Conservation (phyloP, 139 green algal species). For the Axilococcus clingmanii region DNA sequence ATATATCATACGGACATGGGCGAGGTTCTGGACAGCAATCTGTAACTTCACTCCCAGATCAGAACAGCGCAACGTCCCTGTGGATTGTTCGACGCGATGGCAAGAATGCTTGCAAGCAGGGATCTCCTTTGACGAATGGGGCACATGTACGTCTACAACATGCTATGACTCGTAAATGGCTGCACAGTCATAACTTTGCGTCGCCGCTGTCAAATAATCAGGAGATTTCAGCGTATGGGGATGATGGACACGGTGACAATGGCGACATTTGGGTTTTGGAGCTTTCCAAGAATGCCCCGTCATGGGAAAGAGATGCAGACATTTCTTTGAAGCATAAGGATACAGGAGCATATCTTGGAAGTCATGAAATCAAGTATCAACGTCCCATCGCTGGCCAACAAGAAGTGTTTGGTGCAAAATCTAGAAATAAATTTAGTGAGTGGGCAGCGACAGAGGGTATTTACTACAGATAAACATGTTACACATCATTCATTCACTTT, state of each 20-base stretch:
- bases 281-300: conserved; percentile 3
- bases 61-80: conserved; percentile 62
- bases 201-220: conserved; percentile 78
- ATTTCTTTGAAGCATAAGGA: conserved; percentile 19
- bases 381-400: conserved; percentile 22
- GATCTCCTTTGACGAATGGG: conserved; percentile 44
- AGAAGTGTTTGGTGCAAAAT: conserved; percentile 18
- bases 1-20: conserved; percentile 67
- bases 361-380: conserved; percentile 16
- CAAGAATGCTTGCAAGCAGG: conserved; percentile 40
- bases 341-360: conserved; percentile 17
- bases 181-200: conserved; percentile 81
- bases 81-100: conserved; percentile 51
- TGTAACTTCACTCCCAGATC: conserved; percentile 61
- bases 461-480: no score
- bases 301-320: conserved; percentile 10
- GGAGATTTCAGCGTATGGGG: conserved; percentile 46
- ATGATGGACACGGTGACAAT: conserved; percentile 11
- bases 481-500: no score
- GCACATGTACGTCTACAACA: conserved; percentile 68
- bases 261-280: conserved; percentile 22
- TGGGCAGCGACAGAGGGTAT: conserved; percentile 20
- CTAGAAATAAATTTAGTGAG: not conserved
- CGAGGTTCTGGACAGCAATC: conserved; percentile 81
- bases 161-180: conserved; percentile 68